A percentile compares a stretch with the other conserved stretches of the same genome.
phyloP scores from a whole-genome alignment of 176 grass and related monocot genomes.

The Eleusine coracana region DNA sequence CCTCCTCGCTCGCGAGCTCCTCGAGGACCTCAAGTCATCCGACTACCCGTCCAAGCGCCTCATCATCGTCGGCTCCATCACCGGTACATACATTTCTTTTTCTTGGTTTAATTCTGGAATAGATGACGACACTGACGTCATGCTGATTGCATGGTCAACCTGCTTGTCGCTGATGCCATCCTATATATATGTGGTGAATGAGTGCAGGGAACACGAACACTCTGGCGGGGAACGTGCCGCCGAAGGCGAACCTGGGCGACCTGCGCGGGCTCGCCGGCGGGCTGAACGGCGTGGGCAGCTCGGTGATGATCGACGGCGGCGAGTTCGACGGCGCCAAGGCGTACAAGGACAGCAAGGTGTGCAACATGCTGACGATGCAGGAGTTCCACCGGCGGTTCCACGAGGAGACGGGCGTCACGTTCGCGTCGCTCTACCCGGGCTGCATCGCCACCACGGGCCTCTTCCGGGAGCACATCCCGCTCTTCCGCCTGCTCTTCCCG shows the following conservation, averaged over 20 bases:
- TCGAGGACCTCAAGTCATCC: conserved; percentile 63
- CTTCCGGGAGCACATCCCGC: conserved; percentile 84
- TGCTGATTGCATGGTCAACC: too few relatives aligned
- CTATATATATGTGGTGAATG: too few relatives aligned
- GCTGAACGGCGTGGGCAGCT: conserved; percentile 60
- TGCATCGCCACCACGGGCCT: conserved; percentile 97
- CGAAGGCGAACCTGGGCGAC: conserved; percentile 97
- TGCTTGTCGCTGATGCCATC: neutral
- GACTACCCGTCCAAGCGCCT: conserved; percentile 88
- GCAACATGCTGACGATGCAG: conserved; percentile 98
- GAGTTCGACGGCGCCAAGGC: conserved; percentile 95
- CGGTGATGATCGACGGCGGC: conserved; percentile 87
- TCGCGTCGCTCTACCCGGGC: conserved; percentile 89
- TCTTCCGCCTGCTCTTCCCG: conserved; percentile 87
- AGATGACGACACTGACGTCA: neutral
- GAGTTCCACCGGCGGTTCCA: conserved; percentile 93
- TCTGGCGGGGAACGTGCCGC: conserved; percentile 80
- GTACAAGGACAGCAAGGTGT: conserved; percentile 99
- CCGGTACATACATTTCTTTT: conserved; percentile 40
- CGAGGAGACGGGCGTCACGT: conserved; percentile 86
- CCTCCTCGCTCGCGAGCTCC: conserved; percentile 79
- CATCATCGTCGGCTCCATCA: conserved; percentile 98
- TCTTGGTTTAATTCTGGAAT: neutral
- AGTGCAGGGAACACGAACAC: conserved; percentile 90
- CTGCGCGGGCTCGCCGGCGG: conserved; percentile 73